Base-by-base conservation (phyloP, 345 rosid genomes). In the Citrus unshiu region DNA sequence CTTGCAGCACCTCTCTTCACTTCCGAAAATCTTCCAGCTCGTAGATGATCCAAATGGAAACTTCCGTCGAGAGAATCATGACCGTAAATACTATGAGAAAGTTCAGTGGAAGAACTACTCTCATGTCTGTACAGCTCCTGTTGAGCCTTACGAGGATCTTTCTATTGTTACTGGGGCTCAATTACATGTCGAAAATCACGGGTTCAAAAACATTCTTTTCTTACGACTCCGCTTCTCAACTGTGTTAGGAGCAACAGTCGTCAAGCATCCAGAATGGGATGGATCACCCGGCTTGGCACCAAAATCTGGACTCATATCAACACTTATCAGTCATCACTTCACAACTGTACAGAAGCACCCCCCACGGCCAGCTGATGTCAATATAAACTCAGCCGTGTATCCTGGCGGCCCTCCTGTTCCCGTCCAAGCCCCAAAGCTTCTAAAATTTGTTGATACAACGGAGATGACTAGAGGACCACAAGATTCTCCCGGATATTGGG, bases 321-420 rank as follows among this genome's bases (percentile, higher is more conserved):
- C 97, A 49, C 86, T 94, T 49, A 93, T 96, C 79, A 96, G 98
- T 80, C 98, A 94, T 75, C 98, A 90, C 79, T 94, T 94, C 89
- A 89, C 98, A 1, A 78, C 94, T 27, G 95, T 88, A 39, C 97
- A 90, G 73, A 94, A 91, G 78, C 92, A 91, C 18, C 87, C 93
- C n/a, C 98, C 97, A 9, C 76, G 90, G 72, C 93, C 97, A 37
- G 94, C 92, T 8, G 98, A 96, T 76, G 97, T 96, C 74, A 92
- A 88, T 70, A 94, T 96, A 89, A 96, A 94, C 83, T 94, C 98
- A 1, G 97, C 98, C 1, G 89, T 96, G 27, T 94, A 93, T 73
- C 98, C 97, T 1, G 99, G 98, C 0, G 97, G 99, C 34, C 99
- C 99, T 22, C 99, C 99, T 0, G 90, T 89, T 37, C 97, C 98